Conservation (phyloP, 345 rosid genomes). For the Salix caprea region DNA sequence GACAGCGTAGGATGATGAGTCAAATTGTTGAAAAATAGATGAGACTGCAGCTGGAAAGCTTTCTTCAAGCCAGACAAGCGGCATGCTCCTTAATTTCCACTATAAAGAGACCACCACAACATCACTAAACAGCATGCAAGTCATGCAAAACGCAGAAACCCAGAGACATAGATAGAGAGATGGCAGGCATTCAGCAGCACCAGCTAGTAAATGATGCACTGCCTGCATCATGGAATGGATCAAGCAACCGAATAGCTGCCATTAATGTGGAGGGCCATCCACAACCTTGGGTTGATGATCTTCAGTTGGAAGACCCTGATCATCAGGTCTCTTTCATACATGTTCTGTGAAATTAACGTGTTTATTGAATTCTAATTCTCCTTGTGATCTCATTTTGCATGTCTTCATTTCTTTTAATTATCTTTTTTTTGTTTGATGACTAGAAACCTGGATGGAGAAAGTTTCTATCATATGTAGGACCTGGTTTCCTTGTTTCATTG, state of each 20-base stretch:
- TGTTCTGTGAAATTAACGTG: not conserved
- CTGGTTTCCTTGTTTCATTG: conserved; percentile 56
- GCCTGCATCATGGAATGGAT: conserved; percentile 14
- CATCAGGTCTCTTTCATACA: not conserved
- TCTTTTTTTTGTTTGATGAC: not conserved
- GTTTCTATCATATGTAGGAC: conserved; percentile 50
- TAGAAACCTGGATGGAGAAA: conserved; percentile 57
- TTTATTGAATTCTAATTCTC: not conserved
- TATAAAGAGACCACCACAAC: not conserved
- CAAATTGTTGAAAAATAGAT: not conserved
- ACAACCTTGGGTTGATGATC: not conserved
- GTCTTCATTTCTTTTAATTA: not conserved
- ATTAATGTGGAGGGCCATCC: conserved; percentile 22
- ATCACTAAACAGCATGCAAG: not conserved
- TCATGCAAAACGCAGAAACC: not conserved
- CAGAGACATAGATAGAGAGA: conserved; percentile 1
- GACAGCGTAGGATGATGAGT: not conserved
- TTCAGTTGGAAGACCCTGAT: not conserved
- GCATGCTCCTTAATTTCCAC: not conserved
- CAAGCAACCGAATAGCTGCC: conserved; percentile 40
- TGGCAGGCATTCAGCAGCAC: conserved; percentile 25
- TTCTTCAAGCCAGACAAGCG: not conserved
- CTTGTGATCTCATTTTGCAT: no score
- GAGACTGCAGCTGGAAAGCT: not conserved
- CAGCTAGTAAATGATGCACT: conserved; percentile 1